Evolutionary conservation across 441 rosid genomes (phyloP), one percentile per base, ranked within the genome.

Genomic region (Syzygium malaccense): DNA sequence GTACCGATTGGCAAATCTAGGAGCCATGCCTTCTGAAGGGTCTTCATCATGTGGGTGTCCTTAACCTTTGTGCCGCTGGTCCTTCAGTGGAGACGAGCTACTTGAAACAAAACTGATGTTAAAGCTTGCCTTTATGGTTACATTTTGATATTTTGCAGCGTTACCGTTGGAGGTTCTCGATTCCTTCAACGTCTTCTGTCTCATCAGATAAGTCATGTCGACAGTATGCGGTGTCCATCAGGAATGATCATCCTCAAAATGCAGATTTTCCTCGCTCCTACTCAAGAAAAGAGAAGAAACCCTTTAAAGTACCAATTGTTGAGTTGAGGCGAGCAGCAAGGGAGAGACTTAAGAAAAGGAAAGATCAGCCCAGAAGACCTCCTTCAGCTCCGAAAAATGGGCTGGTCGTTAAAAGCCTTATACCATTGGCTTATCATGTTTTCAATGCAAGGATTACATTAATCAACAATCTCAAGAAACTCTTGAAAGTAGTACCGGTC

Each of bases 281-380:
- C 91, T 91, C 96, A n/a, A 96, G 89, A 90, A 94, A 95, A 90
- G 98, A 96, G 93, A 98, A 96, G 93, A 98, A 98, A 90, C 99
- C 98, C 48, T 98, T 98, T 90, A 97, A 96, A 3, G 88, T 91
- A 41, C 99, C 99, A 30, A 92, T 96, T 75, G 90, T 96, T 88
- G 98, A 98, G 90, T 92, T 98, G 89, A 93, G 99, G 90, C 94
- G 99, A 88, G 97, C 97, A 80, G 99, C 98, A 14, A 94, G 99
- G 93, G 97, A 96, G 92, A 96, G 98, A 90, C 91, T 94, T 75
- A 96, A 96, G 92, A 95, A 94, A 64, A 93, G 92, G 87, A 94
- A 91, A 91, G 96, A 94, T 88, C 93, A 93, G 85, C 98, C 99
- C 62, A 94, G 88, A 90, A 93, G 91, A 90, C 94, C 93, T 79